Evolutionary conservation across 768 basidiomycete species (phyloP).

Genomic region (Candolleomyces efflorescens): DNA sequence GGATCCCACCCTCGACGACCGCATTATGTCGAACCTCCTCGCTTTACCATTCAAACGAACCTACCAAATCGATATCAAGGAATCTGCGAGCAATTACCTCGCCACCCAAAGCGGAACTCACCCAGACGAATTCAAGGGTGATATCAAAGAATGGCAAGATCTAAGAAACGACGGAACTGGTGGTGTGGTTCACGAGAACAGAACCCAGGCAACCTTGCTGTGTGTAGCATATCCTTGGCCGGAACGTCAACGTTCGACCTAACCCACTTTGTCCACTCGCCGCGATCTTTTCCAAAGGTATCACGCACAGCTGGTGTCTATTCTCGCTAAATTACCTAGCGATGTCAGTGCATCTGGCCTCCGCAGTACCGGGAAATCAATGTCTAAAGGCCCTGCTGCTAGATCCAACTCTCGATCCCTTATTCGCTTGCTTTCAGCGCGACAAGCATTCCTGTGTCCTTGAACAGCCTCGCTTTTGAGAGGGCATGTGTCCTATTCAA

Average conservation of each 20-base stretch:
- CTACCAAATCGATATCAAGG: slow-evolving; percentile 48
- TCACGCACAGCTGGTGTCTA: slow-evolving; percentile 83
- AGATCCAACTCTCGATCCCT: slow-evolving; percentile 71
- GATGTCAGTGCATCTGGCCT: slow-evolving; percentile 47
- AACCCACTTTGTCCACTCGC: not conserved
- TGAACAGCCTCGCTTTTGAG: slow-evolving; percentile 80
- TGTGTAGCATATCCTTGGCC: slow-evolving; percentile 32
- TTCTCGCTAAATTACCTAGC: slow-evolving; percentile 78
- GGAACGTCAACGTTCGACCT: not conserved
- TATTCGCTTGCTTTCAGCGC: slow-evolving; percentile 73
- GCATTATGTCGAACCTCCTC: slow-evolving; percentile 72
- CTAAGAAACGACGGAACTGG: slow-evolving; percentile 56
- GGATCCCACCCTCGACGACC: not conserved
- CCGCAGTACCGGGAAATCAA: not conserved
- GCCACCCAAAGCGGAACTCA: slow-evolving; percentile 64
- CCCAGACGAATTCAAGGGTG: slow-evolving; percentile 79
- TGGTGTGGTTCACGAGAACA: slow-evolving; percentile 50
- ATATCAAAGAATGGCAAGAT: slow-evolving; percentile 66
- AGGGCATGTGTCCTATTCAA: slow-evolving; percentile 79
- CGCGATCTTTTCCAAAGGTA: slow-evolving; percentile 52
- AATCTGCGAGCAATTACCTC: slow-evolving; percentile 62
- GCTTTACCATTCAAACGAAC: slow-evolving; percentile 73
- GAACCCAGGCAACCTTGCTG: slow-evolving; percentile 51
- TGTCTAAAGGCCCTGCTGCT: not conserved
- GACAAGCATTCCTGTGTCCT: slow-evolving; percentile 49